Percentiles rank a stretch among this genome's conserved stretches.
phyloP scores from a whole-genome alignment of 2,329 filamentous ascomycete genomes.

The Microcyclospora pomicola region DNA sequence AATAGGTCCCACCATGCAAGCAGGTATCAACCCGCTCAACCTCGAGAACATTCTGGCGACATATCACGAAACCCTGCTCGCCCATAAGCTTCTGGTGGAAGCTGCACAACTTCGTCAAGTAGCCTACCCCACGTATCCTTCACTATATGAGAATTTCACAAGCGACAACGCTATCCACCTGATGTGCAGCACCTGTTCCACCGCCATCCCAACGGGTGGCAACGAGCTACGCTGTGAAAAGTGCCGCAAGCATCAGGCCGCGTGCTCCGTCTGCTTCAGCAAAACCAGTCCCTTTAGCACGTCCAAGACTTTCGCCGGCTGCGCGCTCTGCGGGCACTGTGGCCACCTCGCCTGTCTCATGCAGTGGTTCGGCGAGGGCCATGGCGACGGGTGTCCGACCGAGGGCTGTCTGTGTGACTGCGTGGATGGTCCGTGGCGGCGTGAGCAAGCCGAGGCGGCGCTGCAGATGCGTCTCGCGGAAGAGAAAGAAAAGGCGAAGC shows the following conservation, averaged over 20 bases:
- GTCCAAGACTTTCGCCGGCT: slow-evolving; percentile 28
- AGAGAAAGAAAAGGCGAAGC: slow-evolving; percentile 24
- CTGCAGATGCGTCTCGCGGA: slow-evolving; percentile 6
- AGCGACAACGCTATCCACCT: slow-evolving; percentile 41
- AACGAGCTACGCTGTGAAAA: slow-evolving; percentile 39
- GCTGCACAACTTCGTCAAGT: slow-evolving; percentile 44
- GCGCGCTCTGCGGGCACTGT: slow-evolving; percentile 47
- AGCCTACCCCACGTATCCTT: slow-evolving; percentile 40
- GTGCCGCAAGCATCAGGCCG: slow-evolving; percentile 31
- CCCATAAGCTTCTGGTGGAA: slow-evolving; percentile 33
- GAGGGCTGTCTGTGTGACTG: slow-evolving; percentile 48
- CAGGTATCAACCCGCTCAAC: slow-evolving; percentile 36
- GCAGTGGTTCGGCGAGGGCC: slow-evolving; percentile 39
- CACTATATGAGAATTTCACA: slow-evolving; percentile 43
- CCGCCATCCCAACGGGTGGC: slow-evolving; percentile 39
- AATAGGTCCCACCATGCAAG: slow-evolving; percentile 27
- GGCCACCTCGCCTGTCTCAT: slow-evolving; percentile 45
- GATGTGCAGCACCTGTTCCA: slow-evolving; percentile 43
- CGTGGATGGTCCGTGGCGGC: slow-evolving; percentile 7
- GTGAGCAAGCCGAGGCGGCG: slow-evolving; percentile 7
- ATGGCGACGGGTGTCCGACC: slow-evolving; percentile 42
- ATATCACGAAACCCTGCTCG: slow-evolving; percentile 43
- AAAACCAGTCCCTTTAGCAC: slow-evolving; percentile 25
- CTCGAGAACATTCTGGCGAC: slow-evolving; percentile 41
- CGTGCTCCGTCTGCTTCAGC: slow-evolving; percentile 32